phyloP scores from a whole-genome alignment of 2,329 filamentous ascomycete genomes.

The Alternaria arbusti region DNA sequence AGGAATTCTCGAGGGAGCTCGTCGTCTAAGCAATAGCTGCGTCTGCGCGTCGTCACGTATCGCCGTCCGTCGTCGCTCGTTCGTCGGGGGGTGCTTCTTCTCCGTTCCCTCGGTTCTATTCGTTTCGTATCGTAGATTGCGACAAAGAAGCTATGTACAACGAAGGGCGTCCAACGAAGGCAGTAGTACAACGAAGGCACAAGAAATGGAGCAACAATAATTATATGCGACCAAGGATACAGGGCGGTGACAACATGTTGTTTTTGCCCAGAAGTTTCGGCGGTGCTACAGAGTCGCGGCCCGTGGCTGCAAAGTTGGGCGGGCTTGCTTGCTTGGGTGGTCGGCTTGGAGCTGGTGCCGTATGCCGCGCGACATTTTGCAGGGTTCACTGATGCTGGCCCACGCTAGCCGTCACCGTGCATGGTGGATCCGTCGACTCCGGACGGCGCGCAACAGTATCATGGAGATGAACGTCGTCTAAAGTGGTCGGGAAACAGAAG shows the following conservation, averaged over 20 bases:
- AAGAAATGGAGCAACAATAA: background rate
- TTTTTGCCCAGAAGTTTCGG: background rate
- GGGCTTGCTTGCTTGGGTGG: background rate
- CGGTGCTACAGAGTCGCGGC: background rate
- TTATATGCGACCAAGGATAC: background rate
- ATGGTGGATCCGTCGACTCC: slow-evolving; percentile 1
- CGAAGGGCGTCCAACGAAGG: background rate
- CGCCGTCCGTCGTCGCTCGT: background rate
- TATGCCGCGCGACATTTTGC: slow-evolving; percentile 23
- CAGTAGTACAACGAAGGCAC: background rate
- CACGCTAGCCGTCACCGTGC: slow-evolving; percentile 24
- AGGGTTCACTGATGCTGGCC: slow-evolving; percentile 15
- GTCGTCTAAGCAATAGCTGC: background rate
- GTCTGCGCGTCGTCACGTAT: background rate
- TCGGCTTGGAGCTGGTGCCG: slow-evolving; percentile 7
- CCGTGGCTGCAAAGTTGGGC: background rate
- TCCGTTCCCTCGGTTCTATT: background rate
- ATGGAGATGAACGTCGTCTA: too few species aligned
- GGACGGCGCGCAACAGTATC: background rate
- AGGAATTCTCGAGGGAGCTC: background rate
- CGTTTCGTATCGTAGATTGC: background rate
- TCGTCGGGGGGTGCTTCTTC: too few species aligned
- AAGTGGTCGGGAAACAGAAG: too few species aligned
- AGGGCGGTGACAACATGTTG: background rate
- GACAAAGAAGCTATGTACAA: background rate